Conservation (phyloP, 1,284 basidiomycete genomes). For the Neotropicomus parvogracilis region DNA sequence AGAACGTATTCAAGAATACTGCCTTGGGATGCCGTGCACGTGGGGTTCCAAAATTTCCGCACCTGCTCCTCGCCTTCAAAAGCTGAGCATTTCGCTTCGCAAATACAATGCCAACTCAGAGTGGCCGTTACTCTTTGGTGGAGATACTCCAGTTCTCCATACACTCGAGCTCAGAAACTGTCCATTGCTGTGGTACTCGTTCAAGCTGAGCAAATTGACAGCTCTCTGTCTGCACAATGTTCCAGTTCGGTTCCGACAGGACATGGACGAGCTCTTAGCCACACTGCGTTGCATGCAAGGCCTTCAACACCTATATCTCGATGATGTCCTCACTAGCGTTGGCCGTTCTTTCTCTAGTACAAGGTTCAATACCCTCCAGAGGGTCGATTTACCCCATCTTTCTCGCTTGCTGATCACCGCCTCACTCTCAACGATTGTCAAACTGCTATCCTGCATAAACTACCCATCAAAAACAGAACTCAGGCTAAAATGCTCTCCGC, state of each 20-base stretch:
- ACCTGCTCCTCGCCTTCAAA: too few species aligned
- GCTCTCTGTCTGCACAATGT: constrained; percentile 20
- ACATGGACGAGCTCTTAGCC: constrained; percentile 20
- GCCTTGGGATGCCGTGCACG: too few species aligned
- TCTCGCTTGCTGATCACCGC: neutral
- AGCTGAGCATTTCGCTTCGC: too few species aligned
- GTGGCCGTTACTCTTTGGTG: neutral
- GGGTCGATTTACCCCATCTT: neutral
- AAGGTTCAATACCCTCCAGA: neutral
- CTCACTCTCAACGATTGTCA: neutral
- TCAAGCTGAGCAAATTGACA: constrained; percentile 26
- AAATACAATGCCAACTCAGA: too few species aligned
- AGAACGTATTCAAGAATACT: constrained; percentile 21
- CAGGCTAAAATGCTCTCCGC: neutral
- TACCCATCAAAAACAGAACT: neutral
- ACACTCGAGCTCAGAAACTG: constrained; percentile 12
- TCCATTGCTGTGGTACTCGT: constrained; percentile 23
- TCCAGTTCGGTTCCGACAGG: constrained; percentile 9
- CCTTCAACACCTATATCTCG: constrained; percentile 28
- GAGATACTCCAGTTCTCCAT: constrained; percentile 25
- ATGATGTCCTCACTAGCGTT: neutral
- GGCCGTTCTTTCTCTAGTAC: neutral
- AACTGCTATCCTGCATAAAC: neutral
- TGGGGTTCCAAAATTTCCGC: too few species aligned
- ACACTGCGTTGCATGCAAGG: constrained; percentile 27